Conservation (phyloP, 2,329 filamentous ascomycete genomes). For the Cladophialophora psammophila region DNA sequence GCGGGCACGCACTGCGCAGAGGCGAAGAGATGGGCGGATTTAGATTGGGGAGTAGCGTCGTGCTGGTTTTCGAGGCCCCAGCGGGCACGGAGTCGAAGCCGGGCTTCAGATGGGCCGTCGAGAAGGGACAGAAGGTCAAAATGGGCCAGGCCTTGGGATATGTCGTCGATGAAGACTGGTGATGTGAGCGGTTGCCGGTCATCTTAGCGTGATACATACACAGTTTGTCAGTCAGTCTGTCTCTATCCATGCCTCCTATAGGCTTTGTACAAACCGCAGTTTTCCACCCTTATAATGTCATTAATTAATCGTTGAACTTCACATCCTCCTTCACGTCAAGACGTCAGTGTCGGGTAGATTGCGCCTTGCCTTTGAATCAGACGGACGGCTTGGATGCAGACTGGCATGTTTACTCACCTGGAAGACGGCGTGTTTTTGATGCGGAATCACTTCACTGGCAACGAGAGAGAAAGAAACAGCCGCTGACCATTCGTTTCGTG, state of each 20-base stretch:
- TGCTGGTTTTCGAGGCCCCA: slow-evolving; percentile 95
- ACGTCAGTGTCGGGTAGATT: not conserved
- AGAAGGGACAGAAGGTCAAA: slow-evolving; percentile 86
- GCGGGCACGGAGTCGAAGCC: slow-evolving; percentile 63
- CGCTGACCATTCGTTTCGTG: slow-evolving; percentile 3
- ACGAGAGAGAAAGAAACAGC: not conserved
- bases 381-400: not conserved
- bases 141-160: slow-evolving; percentile 86
- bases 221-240: not conserved
- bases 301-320: not conserved
- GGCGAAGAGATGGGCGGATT: slow-evolving; percentile 99
- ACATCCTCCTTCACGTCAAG: not conserved
- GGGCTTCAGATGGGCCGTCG: slow-evolving; percentile 85
- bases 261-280: not conserved
- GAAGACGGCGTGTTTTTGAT: not conserved
- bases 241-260: not conserved
- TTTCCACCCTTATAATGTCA: not conserved
- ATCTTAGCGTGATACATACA: too few relatives aligned
- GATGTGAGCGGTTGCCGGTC: not conserved
- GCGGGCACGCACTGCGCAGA: slow-evolving; percentile 80
- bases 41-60: slow-evolving; percentile 91
- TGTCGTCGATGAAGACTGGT: slow-evolving; percentile 61
- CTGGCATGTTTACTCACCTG: too few relatives aligned
- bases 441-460: not conserved
- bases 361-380: not conserved